Evolutionary conservation across 2,329 filamentous ascomycete genomes (phyloP).

Genomic region (Aspergillus glaucus): DNA sequence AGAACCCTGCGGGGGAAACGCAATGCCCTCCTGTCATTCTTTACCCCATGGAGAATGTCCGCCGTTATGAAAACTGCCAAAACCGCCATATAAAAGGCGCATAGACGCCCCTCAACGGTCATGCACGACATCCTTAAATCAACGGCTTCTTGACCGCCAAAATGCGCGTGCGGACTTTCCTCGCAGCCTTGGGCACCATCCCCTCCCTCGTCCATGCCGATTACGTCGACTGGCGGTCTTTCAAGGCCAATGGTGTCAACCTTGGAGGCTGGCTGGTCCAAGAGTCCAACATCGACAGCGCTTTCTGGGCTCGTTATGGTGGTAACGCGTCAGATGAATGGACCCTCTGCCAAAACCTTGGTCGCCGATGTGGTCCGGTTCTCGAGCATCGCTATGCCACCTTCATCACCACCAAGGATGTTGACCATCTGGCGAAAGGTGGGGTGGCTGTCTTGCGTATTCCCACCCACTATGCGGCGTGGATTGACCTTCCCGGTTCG

Average conservation of each 20-base stretch:
- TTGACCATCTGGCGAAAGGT: conserved; percentile 8
- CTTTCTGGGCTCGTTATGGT: conserved; percentile 16
- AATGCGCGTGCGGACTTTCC: not conserved
- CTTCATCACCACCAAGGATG: conserved; percentile 10
- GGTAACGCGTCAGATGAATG: conserved; percentile 19
- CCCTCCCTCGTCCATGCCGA: not conserved
- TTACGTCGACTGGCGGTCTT: conserved; percentile 16
- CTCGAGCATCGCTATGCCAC: conserved; percentile 14
- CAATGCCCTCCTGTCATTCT: not conserved
- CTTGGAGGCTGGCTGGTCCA: conserved; percentile 21
- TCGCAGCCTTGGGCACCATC: conserved; percentile 1
- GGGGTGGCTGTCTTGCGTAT: conserved; percentile 11
- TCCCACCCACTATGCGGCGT: conserved; percentile 13
- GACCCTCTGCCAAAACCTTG: conserved; percentile 11
- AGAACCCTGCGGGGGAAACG: no score
- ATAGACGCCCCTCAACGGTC: no score
- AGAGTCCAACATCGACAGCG: conserved; percentile 19
- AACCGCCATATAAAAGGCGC: not conserved
- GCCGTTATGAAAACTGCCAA: not conserved
- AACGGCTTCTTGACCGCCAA: not conserved
- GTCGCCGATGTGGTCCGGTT: conserved; percentile 7
- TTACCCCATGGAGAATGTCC: not conserved
- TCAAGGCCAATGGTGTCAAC: conserved; percentile 16
- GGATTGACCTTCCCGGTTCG: conserved; percentile 19
- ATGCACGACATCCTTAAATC: no score